Evolutionary conservation across 305 asterid species (phyloP).

Genomic region (Withania somnifera): DNA sequence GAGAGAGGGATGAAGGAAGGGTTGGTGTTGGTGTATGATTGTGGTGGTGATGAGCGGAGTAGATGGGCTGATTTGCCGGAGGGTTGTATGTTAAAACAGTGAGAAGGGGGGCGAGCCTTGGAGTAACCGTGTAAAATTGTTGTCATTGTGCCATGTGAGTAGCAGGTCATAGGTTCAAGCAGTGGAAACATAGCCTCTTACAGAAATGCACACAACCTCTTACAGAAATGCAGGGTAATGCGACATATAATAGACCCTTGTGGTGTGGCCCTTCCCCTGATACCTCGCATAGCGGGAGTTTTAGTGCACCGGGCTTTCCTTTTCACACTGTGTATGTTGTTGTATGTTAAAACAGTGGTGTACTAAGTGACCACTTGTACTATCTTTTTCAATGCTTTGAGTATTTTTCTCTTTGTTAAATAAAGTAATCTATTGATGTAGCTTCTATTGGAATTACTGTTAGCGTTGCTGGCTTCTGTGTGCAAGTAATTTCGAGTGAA

Average conservation of each 20-base stretch:
- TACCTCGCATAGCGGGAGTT: too few species aligned
- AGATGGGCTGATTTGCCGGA: conserved; percentile 62
- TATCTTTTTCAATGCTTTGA: neutral
- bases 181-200: too few species aligned
- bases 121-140: too few species aligned
- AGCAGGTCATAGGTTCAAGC: too few species aligned
- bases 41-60: conserved; percentile 49
- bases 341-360: neutral
- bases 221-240: too few species aligned
- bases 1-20: conserved; percentile 64
- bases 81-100: neutral
- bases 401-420: neutral
- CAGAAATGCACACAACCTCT: too few species aligned
- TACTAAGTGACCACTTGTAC: neutral
- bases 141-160: too few species aligned
- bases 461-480: neutral
- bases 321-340: too few species aligned
- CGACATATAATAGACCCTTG: too few species aligned
- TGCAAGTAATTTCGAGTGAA: neutral
- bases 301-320: too few species aligned
- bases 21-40: conserved; percentile 53
- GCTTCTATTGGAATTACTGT: neutral
- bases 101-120: too few species aligned
- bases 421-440: neutral
- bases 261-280: too few species aligned